phyloP scores from a whole-genome alignment of 148 eudicot genomes.

The Limonium bicolor region DNA sequence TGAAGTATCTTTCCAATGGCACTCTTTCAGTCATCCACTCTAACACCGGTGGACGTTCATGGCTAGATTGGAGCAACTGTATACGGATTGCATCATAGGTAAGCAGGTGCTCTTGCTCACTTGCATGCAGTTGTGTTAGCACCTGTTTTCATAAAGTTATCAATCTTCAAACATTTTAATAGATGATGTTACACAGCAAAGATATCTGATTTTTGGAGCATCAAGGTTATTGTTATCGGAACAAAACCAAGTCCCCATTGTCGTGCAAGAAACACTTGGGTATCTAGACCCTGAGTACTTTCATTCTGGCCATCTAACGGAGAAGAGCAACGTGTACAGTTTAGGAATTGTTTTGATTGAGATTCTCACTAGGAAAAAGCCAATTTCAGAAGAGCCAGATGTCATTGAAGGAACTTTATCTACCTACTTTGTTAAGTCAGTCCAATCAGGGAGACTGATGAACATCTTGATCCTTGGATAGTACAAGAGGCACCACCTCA shows the following conservation, averaged over 20 bases:
- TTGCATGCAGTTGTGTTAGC: background rate
- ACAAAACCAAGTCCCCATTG: background rate
- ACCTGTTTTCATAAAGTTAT: background rate
- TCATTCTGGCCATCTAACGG: background rate
- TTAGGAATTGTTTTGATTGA: constrained; percentile 7
- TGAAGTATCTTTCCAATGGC: background rate
- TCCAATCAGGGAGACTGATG: too few species aligned
- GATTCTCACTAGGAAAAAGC: constrained; percentile 4
- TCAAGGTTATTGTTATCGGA: background rate
- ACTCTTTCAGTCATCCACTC: background rate
- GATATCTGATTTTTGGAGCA: background rate
- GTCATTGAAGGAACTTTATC: background rate
- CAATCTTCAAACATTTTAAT: constrained; percentile 1
- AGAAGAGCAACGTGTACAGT: constrained; percentile 3
- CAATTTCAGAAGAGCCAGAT: background rate
- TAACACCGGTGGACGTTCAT: too few species aligned
- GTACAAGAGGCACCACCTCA: too few species aligned
- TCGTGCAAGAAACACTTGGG: constrained; percentile 4
- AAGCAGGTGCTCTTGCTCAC: background rate
- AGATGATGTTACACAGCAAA: background rate
- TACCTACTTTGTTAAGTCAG: background rate
- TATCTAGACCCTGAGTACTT: constrained; percentile 3
- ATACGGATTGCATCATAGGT: background rate
- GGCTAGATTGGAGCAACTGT: background rate
- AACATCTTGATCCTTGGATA: background rate